Evolutionary conservation across 495 filamentous ascomycete species (phyloP), one percentile per base, ranked within the genome.

Genomic region (Penicillium paradoxum): DNA sequence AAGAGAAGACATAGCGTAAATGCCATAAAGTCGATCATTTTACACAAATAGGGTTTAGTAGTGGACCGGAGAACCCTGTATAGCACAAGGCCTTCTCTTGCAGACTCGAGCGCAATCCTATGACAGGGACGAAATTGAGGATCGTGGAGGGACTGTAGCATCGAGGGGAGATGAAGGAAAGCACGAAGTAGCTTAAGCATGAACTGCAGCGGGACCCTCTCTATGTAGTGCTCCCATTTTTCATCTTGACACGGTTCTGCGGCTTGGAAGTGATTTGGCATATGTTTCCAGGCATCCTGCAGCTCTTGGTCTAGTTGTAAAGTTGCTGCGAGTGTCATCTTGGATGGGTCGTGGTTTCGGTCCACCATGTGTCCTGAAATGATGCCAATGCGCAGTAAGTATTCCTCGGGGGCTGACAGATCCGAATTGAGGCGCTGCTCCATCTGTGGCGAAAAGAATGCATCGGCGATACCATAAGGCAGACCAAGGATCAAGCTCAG

Each of bases 121-220:
- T 70, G 66, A 50, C 66, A 74, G 49, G 68, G 70, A 10, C 66
- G 60, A 51, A 67, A 79, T 17, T 60, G 65, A 15, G 60, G 58
- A 43, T 79, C 73, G 6, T 59, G 60, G 21, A 68, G 57, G 4
- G 76, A 73, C 55, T 76, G 75, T 10, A 83, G 63, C 75, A 83
- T 79, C 56, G 75, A 78, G 0, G 80, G 80, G 7, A 83, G 62
- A 54, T 83, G 80, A 5, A 82, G 67, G 40, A 78, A 55, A 33
- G 74, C 66, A 2, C 73, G 64, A 18, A 71, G 54, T 19, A 76
- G 62, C 41, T 79, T 74, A 43, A 71, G 74, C 52, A 66, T 64
- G 39, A 82, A 78, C 43, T 76, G 77, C 7, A 70, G 27, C 19
- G 78, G 62, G 4, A 79, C 33, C 2, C 65, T 66, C 15, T 69